Evolutionary conservation across 768 basidiomycete genomes (phyloP), one percentile per base, ranked within the genome.

Genomic region (Mycena belliarum): DNA sequence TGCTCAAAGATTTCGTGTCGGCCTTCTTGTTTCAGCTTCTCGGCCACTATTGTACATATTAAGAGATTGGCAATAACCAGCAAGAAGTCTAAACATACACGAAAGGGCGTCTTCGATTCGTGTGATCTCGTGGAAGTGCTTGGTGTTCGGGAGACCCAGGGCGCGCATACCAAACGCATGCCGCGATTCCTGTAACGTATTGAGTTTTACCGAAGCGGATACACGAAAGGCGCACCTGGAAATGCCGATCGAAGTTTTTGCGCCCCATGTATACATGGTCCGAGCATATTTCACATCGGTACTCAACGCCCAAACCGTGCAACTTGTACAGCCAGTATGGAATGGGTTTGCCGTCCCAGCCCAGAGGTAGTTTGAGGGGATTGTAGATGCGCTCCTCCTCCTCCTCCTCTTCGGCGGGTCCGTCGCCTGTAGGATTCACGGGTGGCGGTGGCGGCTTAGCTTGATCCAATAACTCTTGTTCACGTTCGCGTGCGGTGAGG

Each of bases 121-220:
- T 24, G 95, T 98, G 59, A 99, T 98, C 73, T 97, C 97, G 69
- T 97, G 95, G 80, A 98, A 99, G 74, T 99, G 97, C 73, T 96
- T 98, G 2, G 96, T 98, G 64, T 98, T 98, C 1, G 97, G 97
- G 55, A 99, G 80, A 33, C 97, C 97, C 26, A 99, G 82, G 12
- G 96, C 95, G 46, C 94, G 88, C 94, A 99, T 97, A 23, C 95
- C 97, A 65, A 98, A 98, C 1, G 97, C 92, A 74, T 99, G 97
- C 53, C 95, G 82, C 25, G 93, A 91, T 79, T 98, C 97, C 83
- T 91, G 69, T 60, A 56, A 68, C 58, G 55, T 24, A 61, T 40
- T 65, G 63, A 76, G 53, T 2, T 10, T 21, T 64, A 49, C 18
- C 40, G 18, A 28, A 16, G 23, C n/a, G 40, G 47, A 53, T 21